Base-by-base conservation (phyloP, 169 alveolate species). In the Cryptosporidium muris region DNA sequence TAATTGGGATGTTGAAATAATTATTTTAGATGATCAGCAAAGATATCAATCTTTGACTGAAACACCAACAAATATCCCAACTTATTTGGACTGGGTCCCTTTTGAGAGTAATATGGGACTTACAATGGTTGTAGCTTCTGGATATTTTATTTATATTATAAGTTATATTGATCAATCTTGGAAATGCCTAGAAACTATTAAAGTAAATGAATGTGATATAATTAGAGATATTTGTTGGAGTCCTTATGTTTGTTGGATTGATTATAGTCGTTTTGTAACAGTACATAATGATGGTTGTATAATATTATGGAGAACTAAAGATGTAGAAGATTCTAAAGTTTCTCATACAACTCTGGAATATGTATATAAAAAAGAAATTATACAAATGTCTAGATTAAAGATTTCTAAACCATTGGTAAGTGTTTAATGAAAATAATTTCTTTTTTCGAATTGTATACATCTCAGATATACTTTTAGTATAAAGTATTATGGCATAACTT, bases 81-180 rank as follows among this genome's bases (percentile, higher is more conserved):
- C 74, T 42, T 54, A 63, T 45, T 45, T 74, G 37, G 85, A 74
- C 53, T 74, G 85, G 85, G 49, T 58, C 25, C 85, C 85, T 5
- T 43, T 54, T 11, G 4, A 37, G 4, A 2, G 34, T 8, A 48
- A 40, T 12, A 43, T 38, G 2, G 67, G 85, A 1, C 48, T 58
- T 16, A 63, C 68, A 4, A 47, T 74, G 12, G 60, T 62, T 8
- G 62, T 74, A 38, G 67, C 85, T 40, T 58, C 60, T 16, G 60
- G 45, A 14, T 40, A 74, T 37, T 36, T 43, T 3, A 74, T 74
- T 8, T 74, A 56, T 4, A 58, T 58, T 34, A 48, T 74, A 37
- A 56, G 45, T 2, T 58, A 74, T 38, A 62, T 58, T 25, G 54
- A 66, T 6, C 54, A 25, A 42, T 56, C 38, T 9, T 74, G 85